phyloP scores from a whole-genome alignment of 2,329 filamentous ascomycete genomes.

The Aspergillus viridinutans region DNA sequence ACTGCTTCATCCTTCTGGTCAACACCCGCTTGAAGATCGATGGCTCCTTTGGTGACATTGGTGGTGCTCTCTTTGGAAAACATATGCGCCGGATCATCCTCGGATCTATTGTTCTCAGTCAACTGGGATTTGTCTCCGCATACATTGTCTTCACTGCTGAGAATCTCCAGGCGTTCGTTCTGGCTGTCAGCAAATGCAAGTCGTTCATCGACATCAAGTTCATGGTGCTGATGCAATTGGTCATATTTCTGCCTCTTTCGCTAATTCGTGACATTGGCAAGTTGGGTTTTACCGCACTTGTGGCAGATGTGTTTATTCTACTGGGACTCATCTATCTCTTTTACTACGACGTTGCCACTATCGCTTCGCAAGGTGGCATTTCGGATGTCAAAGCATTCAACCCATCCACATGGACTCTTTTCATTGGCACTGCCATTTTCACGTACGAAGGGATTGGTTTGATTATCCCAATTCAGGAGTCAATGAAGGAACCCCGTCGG shows the following conservation, averaged over 20 bases:
- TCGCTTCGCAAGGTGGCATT: constrained; percentile 67
- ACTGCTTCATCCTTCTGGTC: constrained; percentile 93
- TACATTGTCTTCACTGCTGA: constrained; percentile 97
- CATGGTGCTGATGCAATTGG: constrained; percentile 90
- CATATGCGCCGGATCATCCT: constrained; percentile 88
- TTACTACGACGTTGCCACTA: constrained; percentile 87
- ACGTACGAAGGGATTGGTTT: constrained; percentile 97
- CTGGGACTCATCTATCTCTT: constrained; percentile 90
- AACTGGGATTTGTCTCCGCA: constrained; percentile 89
- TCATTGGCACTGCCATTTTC: constrained; percentile 98
- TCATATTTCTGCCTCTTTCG: constrained; percentile 91
- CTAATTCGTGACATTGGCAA: constrained; percentile 96
- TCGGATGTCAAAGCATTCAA: constrained; percentile 91
- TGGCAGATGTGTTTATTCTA: constrained; percentile 92
- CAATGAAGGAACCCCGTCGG: constrained; percentile 85
- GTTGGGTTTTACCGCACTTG: constrained; percentile 86
- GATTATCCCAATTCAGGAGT: constrained; percentile 96
- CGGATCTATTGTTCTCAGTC: constrained; percentile 86
- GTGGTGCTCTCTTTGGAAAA: constrained; percentile 82
- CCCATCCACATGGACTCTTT: constrained; percentile 85
- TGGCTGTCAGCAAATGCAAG: constrained; percentile 84
- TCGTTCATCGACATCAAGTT: constrained; percentile 80
- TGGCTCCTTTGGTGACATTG: constrained; percentile 97
- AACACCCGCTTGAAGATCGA: constrained; percentile 78
- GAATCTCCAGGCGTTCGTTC: constrained; percentile 90